These are phyloP conservation scores for Asterella californica DNA, from an alignment of 225 moss, liverwort and hornwort species.

Conservation along the genomic window DNA sequence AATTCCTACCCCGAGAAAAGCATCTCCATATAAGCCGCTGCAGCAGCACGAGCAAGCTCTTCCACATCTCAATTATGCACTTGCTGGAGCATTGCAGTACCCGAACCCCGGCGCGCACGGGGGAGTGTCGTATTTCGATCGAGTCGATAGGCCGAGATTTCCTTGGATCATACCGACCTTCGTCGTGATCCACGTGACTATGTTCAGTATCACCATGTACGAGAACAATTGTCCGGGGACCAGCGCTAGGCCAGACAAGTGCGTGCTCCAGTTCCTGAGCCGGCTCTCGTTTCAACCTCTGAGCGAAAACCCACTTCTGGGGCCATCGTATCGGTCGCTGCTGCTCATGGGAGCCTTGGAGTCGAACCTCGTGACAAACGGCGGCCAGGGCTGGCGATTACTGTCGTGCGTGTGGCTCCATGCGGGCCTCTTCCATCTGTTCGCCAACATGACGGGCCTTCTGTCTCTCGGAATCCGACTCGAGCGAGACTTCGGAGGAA, in stretches of 20 bases:
- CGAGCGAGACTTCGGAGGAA: constrained; percentile 65
- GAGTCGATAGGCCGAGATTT: constrained; percentile 30
- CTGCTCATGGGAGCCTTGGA: constrained; percentile 68
- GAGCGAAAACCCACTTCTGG: constrained; percentile 72
- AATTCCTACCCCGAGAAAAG: constrained; percentile 13
- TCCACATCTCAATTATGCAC: constrained; percentile 1
- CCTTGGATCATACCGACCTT: constrained; percentile 65
- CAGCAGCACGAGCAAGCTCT: neutral
- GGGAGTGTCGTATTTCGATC: constrained; percentile 21
- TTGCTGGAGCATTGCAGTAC: neutral
- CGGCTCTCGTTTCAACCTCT: constrained; percentile 76
- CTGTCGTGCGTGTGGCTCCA: constrained; percentile 67
- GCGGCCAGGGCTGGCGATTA: constrained; percentile 69
- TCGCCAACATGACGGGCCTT: constrained; percentile 60
- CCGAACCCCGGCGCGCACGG: neutral
- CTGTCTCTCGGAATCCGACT: constrained; percentile 57
- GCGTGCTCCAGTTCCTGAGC: constrained; percentile 49
- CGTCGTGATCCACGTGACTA: constrained; percentile 50
- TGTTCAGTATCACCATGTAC: constrained; percentile 71
- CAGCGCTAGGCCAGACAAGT: constrained; percentile 31
- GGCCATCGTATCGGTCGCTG: constrained; percentile 57
- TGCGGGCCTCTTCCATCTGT: constrained; percentile 76
- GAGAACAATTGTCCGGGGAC: constrained; percentile 59
- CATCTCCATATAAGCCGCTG: neutral
- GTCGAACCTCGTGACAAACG: constrained; percentile 56